Base-by-base conservation (phyloP, 2,329 filamentous ascomycete genomes). In the Colletotrichum lupini region DNA sequence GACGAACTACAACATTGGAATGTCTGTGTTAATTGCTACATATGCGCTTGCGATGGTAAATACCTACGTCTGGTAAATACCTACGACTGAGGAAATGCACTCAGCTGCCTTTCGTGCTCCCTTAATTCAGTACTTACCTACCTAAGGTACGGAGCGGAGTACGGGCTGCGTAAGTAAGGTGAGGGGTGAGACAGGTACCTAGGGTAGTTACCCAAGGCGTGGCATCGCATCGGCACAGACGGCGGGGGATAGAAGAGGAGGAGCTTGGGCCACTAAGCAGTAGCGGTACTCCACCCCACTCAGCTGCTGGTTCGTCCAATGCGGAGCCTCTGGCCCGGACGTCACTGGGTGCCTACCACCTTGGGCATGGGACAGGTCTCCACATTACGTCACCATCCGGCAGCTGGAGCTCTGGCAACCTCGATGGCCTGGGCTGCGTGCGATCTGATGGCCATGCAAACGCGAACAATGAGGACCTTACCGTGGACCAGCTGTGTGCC, bases 351-450 rank as follows among this genome's bases (percentile, higher is more conserved):
- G 1, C 30, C 30, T 32, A 32, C 30, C 30, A 32, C 30, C 30
- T 32, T 32, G 30, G 30, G 30, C 30, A 52, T 30, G 70, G 67
- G 67, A 26, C 1, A 61, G 24, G 61, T 71, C 71, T 66, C 60
- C 60, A 71, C 37, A 66, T 61, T 66, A 73, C 71, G 71, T 73
- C 71, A 73, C 67, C 32, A 57, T 4, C 65, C 56, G 28, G 61
- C 14, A 71, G 67, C 70, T 60, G 26, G 14, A 73, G 71, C 71
- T 73, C 30, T 56, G 58, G 55, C 55, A 58, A 42, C 32, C 35
- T 64, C 30, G n/a, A 64, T 26, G 61, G 16, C 16, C 16, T 35
- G 28, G 55, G 14, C 26, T 35, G 28, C 28, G 14, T n/a, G 16
- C 26, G 28, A 30, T 30, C 55, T 26, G 14, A 24, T 26, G n/a